Percentiles rank a stretch among this genome's conserved stretches.
Conservation (phyloP, 208 protist genomes). For the Crithidia brevicula region DNA sequence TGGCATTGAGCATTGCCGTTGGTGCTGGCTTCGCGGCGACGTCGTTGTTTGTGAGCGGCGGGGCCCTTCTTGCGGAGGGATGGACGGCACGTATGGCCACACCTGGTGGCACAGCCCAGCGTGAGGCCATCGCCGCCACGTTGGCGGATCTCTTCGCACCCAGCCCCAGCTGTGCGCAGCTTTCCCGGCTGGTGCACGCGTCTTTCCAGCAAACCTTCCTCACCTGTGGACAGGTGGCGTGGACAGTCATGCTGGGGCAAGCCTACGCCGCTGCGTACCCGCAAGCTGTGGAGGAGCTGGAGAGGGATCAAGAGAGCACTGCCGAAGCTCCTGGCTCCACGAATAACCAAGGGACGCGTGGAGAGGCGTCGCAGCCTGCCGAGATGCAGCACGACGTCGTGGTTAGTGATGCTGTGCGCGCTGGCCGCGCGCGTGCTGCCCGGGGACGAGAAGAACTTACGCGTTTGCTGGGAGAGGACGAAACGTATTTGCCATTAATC, state of each 20-base stretch:
- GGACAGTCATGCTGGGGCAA: conserved; percentile 68
- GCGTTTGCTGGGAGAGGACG: neutral
- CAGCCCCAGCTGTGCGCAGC: conserved; percentile 43
- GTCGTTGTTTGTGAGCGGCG: conserved; percentile 43
- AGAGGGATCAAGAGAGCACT: no score
- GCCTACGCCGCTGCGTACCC: conserved; percentile 35
- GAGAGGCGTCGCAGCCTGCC: neutral
- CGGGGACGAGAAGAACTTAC: neutral
- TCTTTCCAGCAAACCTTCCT: conserved; percentile 57
- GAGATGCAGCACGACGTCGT: neutral
- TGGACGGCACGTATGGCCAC: conserved; percentile 7
- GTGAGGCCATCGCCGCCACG: neutral
- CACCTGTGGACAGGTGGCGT: conserved; percentile 55
- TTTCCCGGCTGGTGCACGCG: conserved; percentile 55
- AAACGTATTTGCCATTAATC: neutral
- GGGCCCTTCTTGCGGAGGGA: conserved; percentile 44
- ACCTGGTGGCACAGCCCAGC: neutral
- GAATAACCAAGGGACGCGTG: neutral
- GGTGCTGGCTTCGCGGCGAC: conserved; percentile 56
- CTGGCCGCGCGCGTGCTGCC: neutral
- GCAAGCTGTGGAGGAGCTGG: neutral
- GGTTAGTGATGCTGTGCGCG: neutral
- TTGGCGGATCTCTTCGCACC: neutral
- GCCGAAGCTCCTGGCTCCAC: no score
- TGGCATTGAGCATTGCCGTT: conserved; percentile 44